Conservation (phyloP, 83 land plant species). For the Diphasiastrum complanatum region DNA sequence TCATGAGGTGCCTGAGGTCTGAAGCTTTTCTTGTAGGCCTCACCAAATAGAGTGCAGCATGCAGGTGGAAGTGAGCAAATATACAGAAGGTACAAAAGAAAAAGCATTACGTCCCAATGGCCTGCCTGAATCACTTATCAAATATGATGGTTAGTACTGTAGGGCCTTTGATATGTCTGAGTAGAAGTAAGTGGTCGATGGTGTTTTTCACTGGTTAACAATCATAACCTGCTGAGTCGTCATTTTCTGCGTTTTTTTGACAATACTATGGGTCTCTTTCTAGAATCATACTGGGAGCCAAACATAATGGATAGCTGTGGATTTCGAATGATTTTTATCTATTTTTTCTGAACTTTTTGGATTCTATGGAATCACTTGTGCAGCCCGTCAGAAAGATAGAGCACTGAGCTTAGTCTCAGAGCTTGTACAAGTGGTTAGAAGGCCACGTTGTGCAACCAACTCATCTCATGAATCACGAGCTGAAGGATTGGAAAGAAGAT, state of each 20-base stretch:
- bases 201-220: too few relatives aligned
- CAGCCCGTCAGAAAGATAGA: slow-evolving; percentile 83
- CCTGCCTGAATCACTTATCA: slow-evolving; percentile 76
- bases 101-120: slow-evolving; percentile 81
- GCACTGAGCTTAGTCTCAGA: slow-evolving; percentile 71
- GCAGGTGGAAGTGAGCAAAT: slow-evolving; percentile 99
- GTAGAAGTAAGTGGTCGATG: too few relatives aligned
- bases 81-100: slow-evolving; percentile 80
- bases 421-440: slow-evolving; percentile 72
- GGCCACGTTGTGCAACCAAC: slow-evolving; percentile 38
- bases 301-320: neutral
- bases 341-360: neutral
- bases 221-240: too few relatives aligned
- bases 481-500: neutral
- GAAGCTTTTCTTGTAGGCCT: neutral
- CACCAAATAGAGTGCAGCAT: slow-evolving; percentile 45
- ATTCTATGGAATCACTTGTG: neutral
- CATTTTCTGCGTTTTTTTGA: too few relatives aligned
- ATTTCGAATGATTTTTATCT: neutral
- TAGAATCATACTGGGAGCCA: neutral
- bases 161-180: neutral
- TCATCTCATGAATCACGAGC: too few relatives aligned
- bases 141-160: slow-evolving; percentile 66
- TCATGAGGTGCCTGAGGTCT: neutral
- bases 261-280: too few relatives aligned